Percentiles rank a stretch among this genome's conserved stretches.
Evolutionary conservation across 2,329 filamentous ascomycete genomes (phyloP).

Genomic region (Scedosporium aurantiacum): DNA sequence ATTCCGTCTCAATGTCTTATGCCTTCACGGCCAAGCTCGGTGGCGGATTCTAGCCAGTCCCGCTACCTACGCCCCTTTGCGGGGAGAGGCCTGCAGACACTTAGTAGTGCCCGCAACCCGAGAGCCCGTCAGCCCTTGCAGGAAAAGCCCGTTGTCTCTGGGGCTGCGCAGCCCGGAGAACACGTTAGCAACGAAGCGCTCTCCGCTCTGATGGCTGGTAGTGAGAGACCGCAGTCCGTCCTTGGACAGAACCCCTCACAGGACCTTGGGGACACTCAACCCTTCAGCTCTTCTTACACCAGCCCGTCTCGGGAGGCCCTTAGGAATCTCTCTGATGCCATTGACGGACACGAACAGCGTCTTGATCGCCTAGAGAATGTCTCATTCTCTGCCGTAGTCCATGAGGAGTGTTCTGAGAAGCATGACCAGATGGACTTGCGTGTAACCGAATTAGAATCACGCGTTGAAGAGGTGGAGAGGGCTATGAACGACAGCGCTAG

Average conservation of each 20-base stretch:
- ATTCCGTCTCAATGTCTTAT: constrained; percentile 40
- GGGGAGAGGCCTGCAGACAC: constrained; percentile 43
- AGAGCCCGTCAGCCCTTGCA: constrained; percentile 21
- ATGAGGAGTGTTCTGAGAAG: constrained; percentile 59
- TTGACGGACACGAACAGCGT: constrained; percentile 51
- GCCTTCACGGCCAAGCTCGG: constrained; percentile 41
- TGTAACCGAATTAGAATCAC: constrained; percentile 57
- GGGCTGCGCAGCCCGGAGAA: not conserved
- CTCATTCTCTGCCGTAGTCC: constrained; percentile 54
- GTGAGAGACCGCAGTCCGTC: not conserved
- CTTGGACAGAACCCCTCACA: constrained; percentile 5
- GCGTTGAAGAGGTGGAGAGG: constrained; percentile 49
- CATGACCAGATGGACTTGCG: constrained; percentile 57
- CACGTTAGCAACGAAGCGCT: not conserved
- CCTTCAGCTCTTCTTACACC: constrained; percentile 11
- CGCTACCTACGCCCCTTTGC: constrained; percentile 44
- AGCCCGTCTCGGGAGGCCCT: constrained; percentile 25
- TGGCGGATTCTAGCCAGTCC: constrained; percentile 29
- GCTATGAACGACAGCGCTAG: constrained; percentile 35
- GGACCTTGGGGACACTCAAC: constrained; percentile 11
- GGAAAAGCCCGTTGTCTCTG: constrained; percentile 11
- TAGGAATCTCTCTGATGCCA: constrained; percentile 36
- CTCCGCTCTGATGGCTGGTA: not conserved
- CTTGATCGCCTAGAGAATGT: constrained; percentile 58
- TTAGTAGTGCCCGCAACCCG: constrained; percentile 27